Evolutionary conservation across 2,329 filamentous ascomycete genomes (phyloP).

Genomic region (Penicillium crustosum): DNA sequence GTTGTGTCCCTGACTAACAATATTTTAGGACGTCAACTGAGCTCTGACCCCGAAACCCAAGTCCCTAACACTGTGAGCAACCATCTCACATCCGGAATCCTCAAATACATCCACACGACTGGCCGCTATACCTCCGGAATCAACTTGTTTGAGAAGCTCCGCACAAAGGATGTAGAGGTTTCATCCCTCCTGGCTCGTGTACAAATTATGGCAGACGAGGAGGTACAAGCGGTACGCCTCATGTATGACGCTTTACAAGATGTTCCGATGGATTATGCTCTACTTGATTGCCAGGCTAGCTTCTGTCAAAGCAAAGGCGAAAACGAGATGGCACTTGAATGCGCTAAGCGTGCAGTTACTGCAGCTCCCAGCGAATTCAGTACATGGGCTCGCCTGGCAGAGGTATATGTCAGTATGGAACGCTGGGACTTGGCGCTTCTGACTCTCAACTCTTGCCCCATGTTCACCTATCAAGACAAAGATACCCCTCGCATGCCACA

Average conservation of each 20-base stretch:
- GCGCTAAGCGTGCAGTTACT: constrained; percentile 90
- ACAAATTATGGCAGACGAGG: constrained; percentile 90
- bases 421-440: constrained; percentile 95
- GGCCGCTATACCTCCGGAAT: constrained; percentile 93
- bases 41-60: constrained; percentile 94
- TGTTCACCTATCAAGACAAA: constrained; percentile 99
- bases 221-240: constrained; percentile 89
- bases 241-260: constrained; percentile 87
- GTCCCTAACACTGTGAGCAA: constrained; percentile 97
- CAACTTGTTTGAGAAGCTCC: constrained; percentile 95
- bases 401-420: constrained; percentile 90
- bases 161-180: constrained; percentile 86
- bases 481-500: constrained; percentile 94
- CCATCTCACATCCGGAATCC: constrained; percentile 86
- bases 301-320: constrained; percentile 89
- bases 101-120: constrained; percentile 94
- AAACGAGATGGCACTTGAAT: constrained; percentile 82
- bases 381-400: constrained; percentile 90
- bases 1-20: constrained; percentile 20
- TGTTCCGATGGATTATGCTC: constrained; percentile 94
- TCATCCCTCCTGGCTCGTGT: constrained; percentile 89
- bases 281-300: constrained; percentile 90
- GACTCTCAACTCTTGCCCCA: constrained; percentile 95
- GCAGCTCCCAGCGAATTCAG: constrained; percentile 96
- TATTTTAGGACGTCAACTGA: constrained; percentile 78